phyloP scores from a whole-genome alignment of 2,329 filamentous ascomycete genomes.

The Juglanconis oblonga region DNA sequence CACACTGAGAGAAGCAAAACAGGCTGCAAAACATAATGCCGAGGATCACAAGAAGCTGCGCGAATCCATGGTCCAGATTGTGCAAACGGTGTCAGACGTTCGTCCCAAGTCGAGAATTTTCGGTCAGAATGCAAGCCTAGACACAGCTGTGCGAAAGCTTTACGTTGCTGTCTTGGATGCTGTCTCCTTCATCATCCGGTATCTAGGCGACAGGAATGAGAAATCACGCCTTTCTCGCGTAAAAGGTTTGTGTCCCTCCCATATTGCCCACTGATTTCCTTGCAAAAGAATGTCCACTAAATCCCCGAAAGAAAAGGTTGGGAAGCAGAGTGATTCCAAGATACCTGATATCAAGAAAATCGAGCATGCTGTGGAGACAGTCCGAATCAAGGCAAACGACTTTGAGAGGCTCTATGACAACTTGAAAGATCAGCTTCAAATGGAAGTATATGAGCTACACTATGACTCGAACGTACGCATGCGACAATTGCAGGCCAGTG shows the following conservation, averaged over 20 bases:
- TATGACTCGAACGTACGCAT: background rate
- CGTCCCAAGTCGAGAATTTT: background rate
- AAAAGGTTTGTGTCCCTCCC: background rate
- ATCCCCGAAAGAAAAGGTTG: background rate
- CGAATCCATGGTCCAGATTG: background rate
- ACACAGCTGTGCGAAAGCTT: background rate
- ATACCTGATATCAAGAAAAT: background rate
- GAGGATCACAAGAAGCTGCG: background rate
- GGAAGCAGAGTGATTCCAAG: background rate
- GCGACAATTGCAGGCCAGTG: background rate
- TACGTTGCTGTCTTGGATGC: background rate
- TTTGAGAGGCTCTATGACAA: background rate
- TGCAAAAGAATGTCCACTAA: too few species aligned
- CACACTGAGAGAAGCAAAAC: background rate
- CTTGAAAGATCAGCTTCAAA: background rate
- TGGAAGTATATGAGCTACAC: background rate
- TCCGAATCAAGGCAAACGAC: background rate
- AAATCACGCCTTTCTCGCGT: background rate
- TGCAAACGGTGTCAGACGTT: background rate
- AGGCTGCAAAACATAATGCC: background rate
- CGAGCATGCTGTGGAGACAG: background rate
- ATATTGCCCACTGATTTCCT: too few species aligned
- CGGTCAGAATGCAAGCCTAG: background rate
- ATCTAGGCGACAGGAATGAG: background rate
- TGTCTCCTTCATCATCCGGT: background rate